Conservation (phyloP, 2,329 filamentous ascomycete species). For the Neofusicoccum umdonicola region DNA sequence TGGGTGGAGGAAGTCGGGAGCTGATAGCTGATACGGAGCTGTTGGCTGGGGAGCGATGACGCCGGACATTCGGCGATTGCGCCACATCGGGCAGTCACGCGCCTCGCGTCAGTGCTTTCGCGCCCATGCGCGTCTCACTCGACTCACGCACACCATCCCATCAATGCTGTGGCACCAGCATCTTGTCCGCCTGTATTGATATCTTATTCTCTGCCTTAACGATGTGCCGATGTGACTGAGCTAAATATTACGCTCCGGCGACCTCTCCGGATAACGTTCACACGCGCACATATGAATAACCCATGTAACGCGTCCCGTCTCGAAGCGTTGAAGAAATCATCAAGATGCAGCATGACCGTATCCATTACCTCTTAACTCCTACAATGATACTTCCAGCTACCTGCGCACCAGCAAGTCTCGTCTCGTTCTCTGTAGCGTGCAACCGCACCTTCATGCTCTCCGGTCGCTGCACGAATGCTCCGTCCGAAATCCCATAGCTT, state of each 20-base stretch:
- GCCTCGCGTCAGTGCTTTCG: not conserved
- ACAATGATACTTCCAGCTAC: too few species aligned
- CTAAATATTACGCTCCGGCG: too few species aligned
- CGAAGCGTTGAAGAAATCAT: too few species aligned
- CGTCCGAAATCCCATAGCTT: not conserved
- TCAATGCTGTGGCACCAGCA: not conserved
- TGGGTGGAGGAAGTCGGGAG: too few species aligned
- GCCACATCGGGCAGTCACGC: slow-evolving; percentile 1
- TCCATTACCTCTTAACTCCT: too few species aligned
- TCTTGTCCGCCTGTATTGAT: not conserved
- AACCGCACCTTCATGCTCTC: not conserved
- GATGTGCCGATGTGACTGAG: too few species aligned
- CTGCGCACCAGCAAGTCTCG: too few species aligned
- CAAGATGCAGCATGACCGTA: too few species aligned
- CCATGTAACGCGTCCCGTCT: too few species aligned
- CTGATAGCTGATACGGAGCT: slow-evolving; percentile 11
- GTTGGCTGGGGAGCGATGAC: not conserved
- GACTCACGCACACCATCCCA: not conserved
- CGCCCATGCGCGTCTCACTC: slow-evolving; percentile 4
- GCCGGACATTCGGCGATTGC: slow-evolving; percentile 1
- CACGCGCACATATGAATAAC: too few species aligned
- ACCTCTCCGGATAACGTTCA: too few species aligned
- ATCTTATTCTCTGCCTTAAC: not conserved
- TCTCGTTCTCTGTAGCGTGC: too few species aligned
- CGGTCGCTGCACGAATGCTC: not conserved